Evolutionary conservation across 225 moss, liverwort and hornwort species (phyloP), one percentile per base, ranked within the genome.

Genomic region (Polytrichum formosum): DNA sequence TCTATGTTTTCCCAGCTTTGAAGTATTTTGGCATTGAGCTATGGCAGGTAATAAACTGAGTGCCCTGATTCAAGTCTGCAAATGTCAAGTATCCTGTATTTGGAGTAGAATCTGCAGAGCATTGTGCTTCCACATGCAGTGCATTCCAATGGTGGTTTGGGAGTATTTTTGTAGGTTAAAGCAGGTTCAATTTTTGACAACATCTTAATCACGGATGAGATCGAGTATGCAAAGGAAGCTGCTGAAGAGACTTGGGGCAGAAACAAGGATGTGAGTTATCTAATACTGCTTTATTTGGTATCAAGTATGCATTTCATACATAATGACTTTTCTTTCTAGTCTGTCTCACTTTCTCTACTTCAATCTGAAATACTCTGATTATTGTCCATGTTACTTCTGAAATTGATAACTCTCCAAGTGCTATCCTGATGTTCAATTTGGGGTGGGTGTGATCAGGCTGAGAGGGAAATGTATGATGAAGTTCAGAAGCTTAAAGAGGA

Each of bases 111-210:
- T 16, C 13, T 46, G 46, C 46, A 46, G 46, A 13, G 46, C 0
- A 46, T 13, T 13, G 46, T 13, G 13, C 46, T 16, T 13, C 13
- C 46, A 46, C 4, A 13, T 46, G 16, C 46, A 46, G 46, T 46
- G 46, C 46, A 46, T 46, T 46, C 46, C 13, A 46, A 46, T 46
- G 13, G 46, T 46, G 46, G 16, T 13, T 55, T 17, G 65, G 21
- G 35, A 22, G 70, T 55, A 63, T 56, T 31, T 70, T 54, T 65
- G 28, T 85, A 96, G 93, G 96, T 96, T 33, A 96, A 93, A 77
- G 88, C 90, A 60, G 91, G 96, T 56, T 87, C 96, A 25, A 53
- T 96, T 76, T 96, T 93, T 83, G 96, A 96, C 73, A 96, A 96
- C 71, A 85, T 96, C 60, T 72, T 96, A 68, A 70, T 96, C 66